Percentiles rank a stretch among this genome's conserved stretches.
phyloP scores from a whole-genome alignment of 805 yeast species.

The Diddensiella transvaalensis region DNA sequence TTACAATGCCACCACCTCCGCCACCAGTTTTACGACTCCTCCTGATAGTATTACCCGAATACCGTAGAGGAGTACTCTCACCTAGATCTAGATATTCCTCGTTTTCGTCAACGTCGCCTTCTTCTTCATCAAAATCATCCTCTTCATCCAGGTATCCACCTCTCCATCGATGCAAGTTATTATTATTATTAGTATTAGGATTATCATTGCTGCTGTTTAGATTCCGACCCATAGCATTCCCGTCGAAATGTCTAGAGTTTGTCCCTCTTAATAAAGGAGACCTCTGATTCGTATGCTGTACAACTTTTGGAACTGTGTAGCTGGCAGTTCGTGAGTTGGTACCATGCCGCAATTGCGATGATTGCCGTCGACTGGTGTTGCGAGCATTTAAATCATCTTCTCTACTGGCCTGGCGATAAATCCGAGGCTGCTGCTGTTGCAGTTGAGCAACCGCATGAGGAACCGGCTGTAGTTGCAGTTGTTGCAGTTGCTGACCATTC shows the following conservation, averaged over 20 bases:
- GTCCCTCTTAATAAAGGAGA: constrained; percentile 13
- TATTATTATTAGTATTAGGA: neutral
- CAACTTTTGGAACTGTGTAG: neutral
- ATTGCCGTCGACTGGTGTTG: neutral
- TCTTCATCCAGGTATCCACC: constrained; percentile 34
- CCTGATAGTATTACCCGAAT: constrained; percentile 20
- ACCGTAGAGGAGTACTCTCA: constrained; percentile 35
- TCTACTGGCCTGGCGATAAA: neutral
- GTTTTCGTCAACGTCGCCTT: constrained; percentile 42
- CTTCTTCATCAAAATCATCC: constrained; percentile 39
- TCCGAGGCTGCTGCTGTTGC: too few species aligned
- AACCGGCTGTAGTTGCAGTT: neutral
- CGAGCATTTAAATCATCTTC: neutral
- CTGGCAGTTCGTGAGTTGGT: constrained; percentile 4
- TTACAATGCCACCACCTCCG: constrained; percentile 9
- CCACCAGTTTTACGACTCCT: constrained; percentile 23
- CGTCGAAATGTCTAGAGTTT: constrained; percentile 9
- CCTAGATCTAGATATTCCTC: constrained; percentile 27
- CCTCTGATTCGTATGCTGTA: neutral
- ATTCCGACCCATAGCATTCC: constrained; percentile 3
- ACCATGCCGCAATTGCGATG: constrained; percentile 1
- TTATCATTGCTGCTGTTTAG: constrained; percentile 3
- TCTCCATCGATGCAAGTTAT: constrained; percentile 14
- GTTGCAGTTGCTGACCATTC: neutral
- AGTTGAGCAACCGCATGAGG: neutral